phyloP scores from a whole-genome alignment of 108 stramenopile genomes.

The Pseudonitzschia multiseries region DNA sequence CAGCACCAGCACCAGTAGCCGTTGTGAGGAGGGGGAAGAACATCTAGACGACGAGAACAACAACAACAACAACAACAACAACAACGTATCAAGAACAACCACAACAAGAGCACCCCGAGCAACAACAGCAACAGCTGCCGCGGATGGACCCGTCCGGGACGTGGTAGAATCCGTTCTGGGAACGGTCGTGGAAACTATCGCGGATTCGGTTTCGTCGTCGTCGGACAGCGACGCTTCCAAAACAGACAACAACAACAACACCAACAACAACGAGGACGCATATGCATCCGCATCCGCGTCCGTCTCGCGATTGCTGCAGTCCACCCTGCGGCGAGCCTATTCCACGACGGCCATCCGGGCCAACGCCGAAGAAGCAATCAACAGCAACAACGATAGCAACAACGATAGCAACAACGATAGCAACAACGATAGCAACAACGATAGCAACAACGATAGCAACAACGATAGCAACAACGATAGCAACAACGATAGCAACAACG shows the following conservation, averaged over 20 bases:
- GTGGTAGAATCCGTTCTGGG: neutral
- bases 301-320: neutral
- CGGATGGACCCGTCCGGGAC: neutral
- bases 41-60: too few species aligned
- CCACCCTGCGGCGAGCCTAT: slow-evolving; percentile 7
- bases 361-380: neutral
- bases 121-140: neutral
- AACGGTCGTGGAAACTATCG: neutral
- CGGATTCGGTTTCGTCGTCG: neutral
- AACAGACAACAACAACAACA: neutral
- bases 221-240: neutral
- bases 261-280: neutral
- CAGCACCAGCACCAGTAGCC: too few species aligned
- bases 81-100: too few species aligned
- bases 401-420: neutral
- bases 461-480: neutral
- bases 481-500: neutral
- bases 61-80: too few species aligned
- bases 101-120: too few species aligned
- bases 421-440: neutral
- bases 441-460: neutral
- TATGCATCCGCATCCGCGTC: neutral
- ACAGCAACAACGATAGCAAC: neutral
- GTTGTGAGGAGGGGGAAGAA: too few species aligned
- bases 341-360: neutral